These are phyloP conservation scores for Hortaea werneckii DNA, from an alignment of 2,329 filamentous ascomycete genomes.

Conservation along the genomic window DNA sequence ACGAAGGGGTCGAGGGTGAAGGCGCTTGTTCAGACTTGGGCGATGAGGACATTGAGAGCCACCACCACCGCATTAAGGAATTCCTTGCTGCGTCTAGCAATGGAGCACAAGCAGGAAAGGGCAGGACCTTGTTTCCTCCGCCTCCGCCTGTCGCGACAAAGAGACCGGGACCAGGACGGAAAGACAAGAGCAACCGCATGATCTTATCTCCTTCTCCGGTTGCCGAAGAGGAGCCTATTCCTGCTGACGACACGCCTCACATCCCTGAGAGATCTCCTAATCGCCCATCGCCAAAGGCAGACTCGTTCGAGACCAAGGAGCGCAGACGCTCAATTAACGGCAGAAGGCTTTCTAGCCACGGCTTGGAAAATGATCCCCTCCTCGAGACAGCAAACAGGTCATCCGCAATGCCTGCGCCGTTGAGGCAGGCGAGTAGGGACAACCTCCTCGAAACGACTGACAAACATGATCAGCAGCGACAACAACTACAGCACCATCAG, in stretches of 20 bases:
- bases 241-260: neutral
- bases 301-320: neutral
- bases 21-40: neutral
- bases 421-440: neutral
- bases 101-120: neutral
- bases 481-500: neutral
- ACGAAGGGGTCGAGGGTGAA: neutral
- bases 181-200: neutral
- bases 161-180: neutral
- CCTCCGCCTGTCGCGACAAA: slow-evolving; percentile 1
- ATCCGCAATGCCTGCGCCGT: neutral
- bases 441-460: neutral
- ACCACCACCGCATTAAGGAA: neutral
- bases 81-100: slow-evolving; percentile 2
- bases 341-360: neutral
- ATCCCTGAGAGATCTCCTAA: neutral
- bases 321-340: slow-evolving; percentile 1
- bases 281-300: too few relatives aligned
- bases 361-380: too few relatives aligned
- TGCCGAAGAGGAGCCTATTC: slow-evolving; percentile 1
- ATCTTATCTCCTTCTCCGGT: slow-evolving; percentile 2
- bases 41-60: slow-evolving; percentile 5
- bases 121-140: neutral
- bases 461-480: neutral
- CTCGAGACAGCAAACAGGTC: neutral